A percentile compares a stretch with the other conserved stretches of the same genome.
Evolutionary conservation across 257 asterid genomes (phyloP).

Genomic region (Primulina tabacum): DNA sequence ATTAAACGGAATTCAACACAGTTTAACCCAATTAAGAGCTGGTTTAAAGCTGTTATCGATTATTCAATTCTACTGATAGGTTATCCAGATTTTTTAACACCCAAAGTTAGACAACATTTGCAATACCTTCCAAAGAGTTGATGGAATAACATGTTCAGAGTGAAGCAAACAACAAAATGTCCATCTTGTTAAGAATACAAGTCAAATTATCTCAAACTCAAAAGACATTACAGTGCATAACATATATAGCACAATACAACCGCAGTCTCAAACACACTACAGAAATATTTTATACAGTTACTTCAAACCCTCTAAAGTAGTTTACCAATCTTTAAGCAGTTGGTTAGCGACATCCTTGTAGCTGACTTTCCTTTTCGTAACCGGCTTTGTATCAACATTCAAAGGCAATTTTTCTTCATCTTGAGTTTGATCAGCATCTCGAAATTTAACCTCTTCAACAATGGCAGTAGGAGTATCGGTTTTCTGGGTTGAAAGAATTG

Average conservation of each 20-base stretch:
- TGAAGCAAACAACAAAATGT: too few relatives aligned
- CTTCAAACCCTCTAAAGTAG: background rate
- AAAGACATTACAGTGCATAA: too few relatives aligned
- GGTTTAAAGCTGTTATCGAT: too few relatives aligned
- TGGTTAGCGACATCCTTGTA: conserved; percentile 67
- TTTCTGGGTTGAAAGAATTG: conserved; percentile 41
- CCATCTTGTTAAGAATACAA: too few relatives aligned
- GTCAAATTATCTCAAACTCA: too few relatives aligned
- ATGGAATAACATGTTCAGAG: too few relatives aligned
- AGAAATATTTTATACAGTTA: background rate
- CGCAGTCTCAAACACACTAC: background rate
- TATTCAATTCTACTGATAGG: too few relatives aligned
- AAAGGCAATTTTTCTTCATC: conserved; percentile 30
- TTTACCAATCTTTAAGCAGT: conserved; percentile 75
- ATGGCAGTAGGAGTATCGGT: conserved; percentile 21
- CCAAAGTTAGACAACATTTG: too few relatives aligned
- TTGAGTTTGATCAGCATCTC: background rate
- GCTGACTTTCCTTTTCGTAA: conserved; percentile 84
- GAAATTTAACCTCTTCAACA: conserved; percentile 24
- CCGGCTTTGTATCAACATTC: conserved; percentile 38
- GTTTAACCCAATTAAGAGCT: too few relatives aligned
- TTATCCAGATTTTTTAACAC: too few relatives aligned
- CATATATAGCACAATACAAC: background rate
- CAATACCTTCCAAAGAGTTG: too few relatives aligned
- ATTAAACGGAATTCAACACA: too few relatives aligned